Conservation (phyloP, 306 rosid species). For the Trifolium repens region DNA sequence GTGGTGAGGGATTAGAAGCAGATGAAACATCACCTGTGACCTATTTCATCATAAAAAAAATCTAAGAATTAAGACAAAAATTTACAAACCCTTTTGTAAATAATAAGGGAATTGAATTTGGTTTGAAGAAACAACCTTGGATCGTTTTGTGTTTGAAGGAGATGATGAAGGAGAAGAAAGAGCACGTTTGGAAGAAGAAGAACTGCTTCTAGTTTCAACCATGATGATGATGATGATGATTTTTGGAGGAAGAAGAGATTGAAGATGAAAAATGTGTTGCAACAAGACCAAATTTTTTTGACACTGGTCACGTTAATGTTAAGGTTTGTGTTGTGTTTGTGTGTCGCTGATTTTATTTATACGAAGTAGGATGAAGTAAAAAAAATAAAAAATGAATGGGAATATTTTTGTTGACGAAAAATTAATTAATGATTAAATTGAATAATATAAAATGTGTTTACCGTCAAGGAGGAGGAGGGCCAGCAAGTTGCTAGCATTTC, state of each 20-base stretch:
- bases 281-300: conserved; percentile 26
- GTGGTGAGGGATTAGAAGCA: conserved; percentile 35
- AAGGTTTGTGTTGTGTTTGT: conserved; percentile 31
- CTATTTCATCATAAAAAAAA: conserved; percentile 49
- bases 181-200: conserved; percentile 79
- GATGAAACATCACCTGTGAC: conserved; percentile 74
- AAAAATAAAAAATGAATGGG: neutral
- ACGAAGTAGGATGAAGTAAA: neutral
- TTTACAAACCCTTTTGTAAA: neutral
- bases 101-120: conserved; percentile 6
- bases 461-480: too few relatives aligned
- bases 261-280: conserved; percentile 1
- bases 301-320: conserved; percentile 36
- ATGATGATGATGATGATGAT: conserved; percentile 61
- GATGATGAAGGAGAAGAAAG: conserved; percentile 73
- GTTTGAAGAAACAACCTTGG: conserved; percentile 65
- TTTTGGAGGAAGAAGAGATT: neutral
- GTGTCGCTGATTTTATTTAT: conserved; percentile 28
- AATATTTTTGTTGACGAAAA: too few relatives aligned
- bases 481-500: too few relatives aligned
- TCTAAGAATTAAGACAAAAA: conserved; percentile 14
- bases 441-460: too few relatives aligned
- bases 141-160: conserved; percentile 72
- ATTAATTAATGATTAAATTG: too few relatives aligned
- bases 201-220: conserved; percentile 95